phyloP scores from a whole-genome alignment of 2,329 filamentous ascomycete genomes.

The Xylariaceae sp. region DNA sequence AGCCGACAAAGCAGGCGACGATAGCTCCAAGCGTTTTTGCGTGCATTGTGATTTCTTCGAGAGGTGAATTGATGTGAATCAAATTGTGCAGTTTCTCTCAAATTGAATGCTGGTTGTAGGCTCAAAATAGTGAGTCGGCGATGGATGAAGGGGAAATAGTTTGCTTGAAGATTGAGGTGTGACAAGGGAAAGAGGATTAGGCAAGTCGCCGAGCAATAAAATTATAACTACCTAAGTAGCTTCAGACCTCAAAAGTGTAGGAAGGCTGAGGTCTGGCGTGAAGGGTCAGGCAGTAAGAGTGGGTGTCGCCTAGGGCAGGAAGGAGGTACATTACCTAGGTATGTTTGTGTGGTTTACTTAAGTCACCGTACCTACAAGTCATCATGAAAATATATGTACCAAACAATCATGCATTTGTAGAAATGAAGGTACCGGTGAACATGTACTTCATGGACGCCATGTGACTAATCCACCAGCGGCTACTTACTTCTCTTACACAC shows the following conservation, averaged over 20 bases:
- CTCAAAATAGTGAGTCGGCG: not conserved
- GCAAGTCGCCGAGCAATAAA: not conserved
- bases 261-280: not conserved
- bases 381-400: too few species aligned
- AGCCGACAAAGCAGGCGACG: conserved; percentile 9
- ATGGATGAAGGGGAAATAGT: not conserved
- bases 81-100: not conserved
- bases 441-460: not conserved
- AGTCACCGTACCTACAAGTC: not conserved
- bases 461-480: not conserved
- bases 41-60: conserved; percentile 13
- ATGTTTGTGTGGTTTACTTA: too few species aligned
- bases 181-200: not conserved
- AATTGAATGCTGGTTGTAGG: not conserved
- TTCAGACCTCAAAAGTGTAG: not conserved
- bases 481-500: not conserved
- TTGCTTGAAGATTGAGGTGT: not conserved
- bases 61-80: not conserved
- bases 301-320: not conserved
- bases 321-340: not conserved
- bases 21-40: not conserved
- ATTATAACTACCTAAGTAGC: too few species aligned
- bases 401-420: not conserved
- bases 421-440: not conserved
- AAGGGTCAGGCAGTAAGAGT: not conserved